phyloP scores from a whole-genome alignment of 371 early-diverging fungal genomes.

The Mucor velutinosus region DNA sequence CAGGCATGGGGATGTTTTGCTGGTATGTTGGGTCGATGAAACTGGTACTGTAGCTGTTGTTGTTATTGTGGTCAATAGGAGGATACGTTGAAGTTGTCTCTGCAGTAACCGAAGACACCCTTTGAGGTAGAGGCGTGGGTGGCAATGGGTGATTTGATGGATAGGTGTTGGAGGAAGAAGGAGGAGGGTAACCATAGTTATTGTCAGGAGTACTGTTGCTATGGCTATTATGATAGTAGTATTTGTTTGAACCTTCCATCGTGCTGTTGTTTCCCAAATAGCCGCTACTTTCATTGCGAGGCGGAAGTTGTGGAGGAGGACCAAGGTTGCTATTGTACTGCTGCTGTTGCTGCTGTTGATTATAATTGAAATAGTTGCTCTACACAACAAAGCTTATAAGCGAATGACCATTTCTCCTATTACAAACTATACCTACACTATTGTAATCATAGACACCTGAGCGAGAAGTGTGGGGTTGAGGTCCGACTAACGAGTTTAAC shows the following conservation, averaged over 20 bases:
- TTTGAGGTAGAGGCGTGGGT: constrained; percentile 21
- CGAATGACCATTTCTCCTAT: background rate
- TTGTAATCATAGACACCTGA: background rate
- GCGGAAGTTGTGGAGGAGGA: constrained; percentile 18
- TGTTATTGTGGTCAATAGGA: background rate
- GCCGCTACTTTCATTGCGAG: constrained; percentile 11
- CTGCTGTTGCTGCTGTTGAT: background rate
- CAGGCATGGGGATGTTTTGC: constrained; percentile 19
- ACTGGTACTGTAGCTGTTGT: background rate
- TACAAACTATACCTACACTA: background rate
- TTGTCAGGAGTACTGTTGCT: background rate
- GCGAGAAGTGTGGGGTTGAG: constrained; percentile 11
- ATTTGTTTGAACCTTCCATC: constrained; percentile 14
- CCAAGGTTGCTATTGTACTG: background rate
- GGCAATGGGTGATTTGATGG: constrained; percentile 1
- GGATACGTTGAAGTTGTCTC: background rate
- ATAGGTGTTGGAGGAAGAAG: background rate
- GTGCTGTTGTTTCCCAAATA: background rate
- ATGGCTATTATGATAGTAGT: constrained; percentile 9
- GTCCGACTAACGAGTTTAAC: constrained; percentile 22
- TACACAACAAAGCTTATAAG: background rate
- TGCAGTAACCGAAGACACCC: constrained; percentile 10
- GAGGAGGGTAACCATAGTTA: constrained; percentile 11
- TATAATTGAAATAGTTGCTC: constrained; percentile 11
- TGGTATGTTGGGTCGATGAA: background rate